phyloP scores from a whole-genome alignment of 2,329 filamentous ascomycete species.

The Beauveria sp. region DNA sequence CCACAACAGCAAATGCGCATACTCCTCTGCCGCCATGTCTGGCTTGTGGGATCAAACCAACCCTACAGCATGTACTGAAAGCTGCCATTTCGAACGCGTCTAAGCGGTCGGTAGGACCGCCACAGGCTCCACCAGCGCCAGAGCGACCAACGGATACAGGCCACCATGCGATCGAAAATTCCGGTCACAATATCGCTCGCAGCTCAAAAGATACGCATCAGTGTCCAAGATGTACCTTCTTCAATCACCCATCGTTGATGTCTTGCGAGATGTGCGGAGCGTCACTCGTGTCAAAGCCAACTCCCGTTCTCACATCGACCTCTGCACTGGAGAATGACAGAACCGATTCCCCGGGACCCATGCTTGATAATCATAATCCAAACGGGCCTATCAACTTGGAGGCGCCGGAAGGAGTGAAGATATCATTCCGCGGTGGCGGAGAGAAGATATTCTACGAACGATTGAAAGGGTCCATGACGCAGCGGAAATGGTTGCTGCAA shows the following conservation, averaged over 20 bases:
- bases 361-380: slow-evolving; percentile 35
- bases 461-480: slow-evolving; percentile 77
- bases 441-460: slow-evolving; percentile 87
- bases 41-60: slow-evolving; percentile 89
- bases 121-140: slow-evolving; percentile 12
- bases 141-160: not conserved
- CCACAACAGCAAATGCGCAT: slow-evolving; percentile 67
- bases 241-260: slow-evolving; percentile 79
- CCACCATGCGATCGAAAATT: not conserved
- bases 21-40: slow-evolving; percentile 81
- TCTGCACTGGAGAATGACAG: slow-evolving; percentile 35
- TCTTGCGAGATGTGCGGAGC: slow-evolving; percentile 89
- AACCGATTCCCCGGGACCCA: slow-evolving; percentile 71
- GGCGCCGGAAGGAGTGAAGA: slow-evolving; percentile 68
- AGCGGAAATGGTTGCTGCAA: slow-evolving; percentile 91
- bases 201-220: slow-evolving; percentile 37
- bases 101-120: slow-evolving; percentile 34
- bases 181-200: not conserved
- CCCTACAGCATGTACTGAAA: slow-evolving; percentile 74
- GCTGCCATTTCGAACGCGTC: slow-evolving; percentile 72
- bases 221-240: slow-evolving; percentile 87
- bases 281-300: slow-evolving; percentile 52
- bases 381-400: slow-evolving; percentile 36
- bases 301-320: slow-evolving; percentile 27
- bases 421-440: slow-evolving; percentile 85